A percentile compares a stretch with the other conserved stretches of the same genome.
Conservation (phyloP, 306 rosid genomes). For the Mimosa pudica region DNA sequence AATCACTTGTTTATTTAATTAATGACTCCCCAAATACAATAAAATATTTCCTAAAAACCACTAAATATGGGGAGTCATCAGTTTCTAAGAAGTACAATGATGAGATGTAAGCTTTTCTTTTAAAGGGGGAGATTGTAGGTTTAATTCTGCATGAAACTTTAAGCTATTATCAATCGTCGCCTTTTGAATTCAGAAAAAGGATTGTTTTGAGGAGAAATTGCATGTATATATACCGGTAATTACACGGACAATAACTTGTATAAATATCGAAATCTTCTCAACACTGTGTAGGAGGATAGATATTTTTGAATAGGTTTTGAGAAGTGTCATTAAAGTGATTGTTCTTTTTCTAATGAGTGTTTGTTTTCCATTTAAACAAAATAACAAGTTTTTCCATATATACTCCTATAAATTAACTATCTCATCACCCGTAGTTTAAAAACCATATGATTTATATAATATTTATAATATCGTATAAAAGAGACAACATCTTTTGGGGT, state of each 20-base stretch:
- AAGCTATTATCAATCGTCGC: too few relatives aligned
- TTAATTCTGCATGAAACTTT: too few relatives aligned
- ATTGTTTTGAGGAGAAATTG: background rate
- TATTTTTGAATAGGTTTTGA: background rate
- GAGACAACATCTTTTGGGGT: background rate
- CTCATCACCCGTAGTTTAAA: background rate
- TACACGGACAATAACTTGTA: background rate
- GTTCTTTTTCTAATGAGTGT: background rate
- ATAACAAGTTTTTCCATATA: background rate
- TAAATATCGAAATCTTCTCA: background rate
- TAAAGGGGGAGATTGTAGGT: too few relatives aligned
- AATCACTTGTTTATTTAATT: too few relatives aligned
- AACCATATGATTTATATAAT: too few relatives aligned
- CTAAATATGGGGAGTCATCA: too few relatives aligned
- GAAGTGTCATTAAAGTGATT: background rate
- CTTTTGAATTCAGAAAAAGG: too few relatives aligned
- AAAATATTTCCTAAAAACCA: too few relatives aligned
- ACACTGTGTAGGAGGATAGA: background rate
- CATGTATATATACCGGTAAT: background rate
- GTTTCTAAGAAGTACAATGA: background rate
- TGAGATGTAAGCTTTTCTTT: too few relatives aligned
- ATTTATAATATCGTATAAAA: background rate
- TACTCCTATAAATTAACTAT: background rate
- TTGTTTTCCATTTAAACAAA: background rate
- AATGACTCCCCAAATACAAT: too few relatives aligned